These are phyloP conservation scores for Penicillium simplicissimum DNA, from an alignment of 495 filamentous ascomycete genomes.

Conservation along the genomic window DNA sequence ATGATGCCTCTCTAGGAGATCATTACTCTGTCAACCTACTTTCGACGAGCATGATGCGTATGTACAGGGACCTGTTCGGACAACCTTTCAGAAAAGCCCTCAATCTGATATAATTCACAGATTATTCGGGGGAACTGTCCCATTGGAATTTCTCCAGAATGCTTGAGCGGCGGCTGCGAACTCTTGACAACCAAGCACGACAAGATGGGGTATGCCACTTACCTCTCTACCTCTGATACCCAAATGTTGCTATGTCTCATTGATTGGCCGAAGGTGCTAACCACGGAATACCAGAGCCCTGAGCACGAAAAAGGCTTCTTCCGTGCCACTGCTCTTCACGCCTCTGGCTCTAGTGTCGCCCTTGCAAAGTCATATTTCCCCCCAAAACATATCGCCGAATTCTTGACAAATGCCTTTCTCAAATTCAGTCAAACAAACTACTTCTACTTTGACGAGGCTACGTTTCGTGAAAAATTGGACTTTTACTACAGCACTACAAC, in stretches of 20 bases:
- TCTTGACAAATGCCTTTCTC: background rate
- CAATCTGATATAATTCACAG: background rate
- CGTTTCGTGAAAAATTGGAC: background rate
- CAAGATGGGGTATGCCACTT: background rate
- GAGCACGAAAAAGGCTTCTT: background rate
- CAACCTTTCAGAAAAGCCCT: no score
- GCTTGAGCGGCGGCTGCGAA: background rate
- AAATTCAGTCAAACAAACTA: background rate
- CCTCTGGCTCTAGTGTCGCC: background rate
- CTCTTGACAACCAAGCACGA: background rate
- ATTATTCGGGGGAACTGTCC: background rate
- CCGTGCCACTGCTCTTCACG: background rate
- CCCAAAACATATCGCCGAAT: background rate
- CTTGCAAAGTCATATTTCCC: background rate
- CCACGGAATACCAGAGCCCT: background rate
- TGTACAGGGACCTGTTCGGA: background rate
- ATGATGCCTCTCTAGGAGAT: background rate
- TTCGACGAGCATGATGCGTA: background rate
- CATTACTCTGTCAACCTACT: background rate
- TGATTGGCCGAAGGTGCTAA: background rate
- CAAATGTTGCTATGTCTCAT: background rate
- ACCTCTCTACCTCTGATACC: background rate
- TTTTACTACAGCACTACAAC: background rate
- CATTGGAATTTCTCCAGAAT: slow-evolving; percentile 1
- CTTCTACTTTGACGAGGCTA: background rate